These are phyloP conservation scores for Platismatia glauca DNA, from an alignment of 495 filamentous ascomycete genomes.

Conservation along the genomic window DNA sequence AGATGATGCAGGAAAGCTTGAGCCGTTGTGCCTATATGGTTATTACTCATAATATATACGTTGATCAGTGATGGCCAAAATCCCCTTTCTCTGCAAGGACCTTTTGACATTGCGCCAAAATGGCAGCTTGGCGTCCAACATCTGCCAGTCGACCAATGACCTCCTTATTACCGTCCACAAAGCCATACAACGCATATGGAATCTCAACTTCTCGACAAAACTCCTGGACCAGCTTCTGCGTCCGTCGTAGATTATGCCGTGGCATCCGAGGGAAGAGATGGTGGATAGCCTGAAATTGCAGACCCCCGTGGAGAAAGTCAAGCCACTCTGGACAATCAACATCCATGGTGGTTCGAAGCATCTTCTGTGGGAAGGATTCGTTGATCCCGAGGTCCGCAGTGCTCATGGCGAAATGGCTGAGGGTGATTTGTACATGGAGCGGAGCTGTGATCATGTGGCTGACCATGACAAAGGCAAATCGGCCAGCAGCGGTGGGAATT, in stretches of 20 bases:
- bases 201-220: constrained; percentile 90
- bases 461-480: constrained; percentile 70
- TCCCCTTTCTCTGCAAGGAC: constrained; percentile 39
- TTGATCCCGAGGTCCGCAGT: constrained; percentile 78
- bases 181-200: constrained; percentile 89
- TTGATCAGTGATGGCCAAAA: neutral
- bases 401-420: constrained; percentile 95
- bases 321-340: constrained; percentile 93
- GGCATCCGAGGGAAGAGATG: constrained; percentile 93
- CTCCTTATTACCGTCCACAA: constrained; percentile 83
- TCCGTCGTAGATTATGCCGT: constrained; percentile 77
- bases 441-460: constrained; percentile 83
- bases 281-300: constrained; percentile 96
- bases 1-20: neutral
- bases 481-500: constrained; percentile 60
- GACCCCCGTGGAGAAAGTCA: constrained; percentile 90
- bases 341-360: constrained; percentile 97
- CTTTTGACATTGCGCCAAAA: constrained; percentile 79
- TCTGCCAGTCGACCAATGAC: constrained; percentile 80
- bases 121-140: constrained; percentile 75
- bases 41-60: neutral
- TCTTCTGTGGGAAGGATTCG: constrained; percentile 92
- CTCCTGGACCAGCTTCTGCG: constrained; percentile 74
- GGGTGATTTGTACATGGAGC: constrained; percentile 89
- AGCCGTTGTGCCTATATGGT: neutral